Evolutionary conservation across 2,329 filamentous ascomycete genomes (phyloP), one percentile per base, ranked within the genome.

Genomic region (Fusarium sp.): DNA sequence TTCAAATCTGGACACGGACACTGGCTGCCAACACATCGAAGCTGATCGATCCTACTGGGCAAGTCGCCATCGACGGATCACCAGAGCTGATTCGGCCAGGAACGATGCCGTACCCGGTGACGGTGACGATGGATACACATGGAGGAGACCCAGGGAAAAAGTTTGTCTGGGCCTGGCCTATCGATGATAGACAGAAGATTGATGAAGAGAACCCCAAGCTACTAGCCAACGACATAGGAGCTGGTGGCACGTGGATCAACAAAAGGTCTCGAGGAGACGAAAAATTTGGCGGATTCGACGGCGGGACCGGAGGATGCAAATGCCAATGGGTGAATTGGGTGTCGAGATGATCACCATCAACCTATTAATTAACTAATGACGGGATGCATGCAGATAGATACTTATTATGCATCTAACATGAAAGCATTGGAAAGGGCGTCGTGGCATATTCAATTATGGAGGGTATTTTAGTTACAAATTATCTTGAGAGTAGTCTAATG

Each of bases 31-130:
- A 83, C 35, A 84, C 86, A 31, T 90, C 57, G 71, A 87, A 74
- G 14, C 76, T 82, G 36, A 69, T 82, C 20, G 64, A 72, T 28
- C 59, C 82, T 1, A 80, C 80, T 24, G 79, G 75, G 3, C 77
- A 78, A 45, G 75, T 72, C 10, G 76, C 72, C 57, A 78, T 78
- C 60, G 75, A 79, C 35, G 78, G 77, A 13, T 75, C 77, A 10
- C 54, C 62, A 55, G 78, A 83, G 68, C 72, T 80, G 62, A 80
- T 84, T 24, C 82, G 83, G 41, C 90, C 90, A 0, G 90, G 89
- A 13, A 88, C 87, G 8, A 90, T 92, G 81, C 90, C 90, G 5
- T 92, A 91, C 73, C 90, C 90, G 1, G 84, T 91, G 47, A 91
- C 89, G 8, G 80, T 92, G 49, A 87, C 85, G 24, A 84, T 88